These are phyloP conservation scores for Macroventuria anomochaeta DNA, from an alignment of 2,329 filamentous ascomycete species.

Conservation along the genomic window DNA sequence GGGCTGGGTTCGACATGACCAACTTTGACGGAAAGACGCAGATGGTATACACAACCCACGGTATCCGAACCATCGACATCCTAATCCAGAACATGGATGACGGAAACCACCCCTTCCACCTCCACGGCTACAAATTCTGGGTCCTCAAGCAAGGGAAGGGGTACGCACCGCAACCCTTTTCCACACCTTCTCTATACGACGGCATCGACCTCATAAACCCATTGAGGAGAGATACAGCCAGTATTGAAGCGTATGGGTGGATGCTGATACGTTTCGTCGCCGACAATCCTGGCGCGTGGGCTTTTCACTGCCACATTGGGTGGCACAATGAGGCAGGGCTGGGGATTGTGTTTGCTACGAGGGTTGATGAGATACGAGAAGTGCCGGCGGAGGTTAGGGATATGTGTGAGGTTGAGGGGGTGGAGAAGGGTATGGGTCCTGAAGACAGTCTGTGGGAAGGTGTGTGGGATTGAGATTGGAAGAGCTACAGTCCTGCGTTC, in stretches of 20 bases:
- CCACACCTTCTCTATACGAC: constrained; percentile 28
- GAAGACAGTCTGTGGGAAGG: constrained; percentile 58
- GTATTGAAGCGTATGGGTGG: constrained; percentile 70
- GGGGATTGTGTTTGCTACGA: constrained; percentile 64
- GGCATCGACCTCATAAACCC: constrained; percentile 42
- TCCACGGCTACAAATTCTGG: constrained; percentile 70
- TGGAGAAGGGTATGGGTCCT: constrained; percentile 54
- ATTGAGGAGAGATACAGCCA: constrained; percentile 72
- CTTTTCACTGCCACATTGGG: constrained; percentile 80
- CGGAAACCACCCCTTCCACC: constrained; percentile 57
- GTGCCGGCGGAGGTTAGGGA: constrained; percentile 55
- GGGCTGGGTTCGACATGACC: not conserved
- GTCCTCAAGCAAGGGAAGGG: constrained; percentile 54
- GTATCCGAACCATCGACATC: constrained; percentile 47
- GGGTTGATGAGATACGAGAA: constrained; percentile 55
- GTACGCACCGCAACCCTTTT: constrained; percentile 27
- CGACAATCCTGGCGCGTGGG: constrained; percentile 67
- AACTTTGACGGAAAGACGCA: constrained; percentile 30
- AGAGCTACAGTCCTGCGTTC: not conserved
- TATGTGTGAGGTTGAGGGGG: constrained; percentile 57
- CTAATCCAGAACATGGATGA: constrained; percentile 46
- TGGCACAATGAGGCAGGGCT: constrained; percentile 54
- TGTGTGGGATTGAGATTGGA: constrained; percentile 6
- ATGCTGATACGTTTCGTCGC: constrained; percentile 66
- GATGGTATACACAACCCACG: constrained; percentile 48